Conservation (phyloP, 768 basidiomycete species). For the Clitopilus passeckerianus region DNA sequence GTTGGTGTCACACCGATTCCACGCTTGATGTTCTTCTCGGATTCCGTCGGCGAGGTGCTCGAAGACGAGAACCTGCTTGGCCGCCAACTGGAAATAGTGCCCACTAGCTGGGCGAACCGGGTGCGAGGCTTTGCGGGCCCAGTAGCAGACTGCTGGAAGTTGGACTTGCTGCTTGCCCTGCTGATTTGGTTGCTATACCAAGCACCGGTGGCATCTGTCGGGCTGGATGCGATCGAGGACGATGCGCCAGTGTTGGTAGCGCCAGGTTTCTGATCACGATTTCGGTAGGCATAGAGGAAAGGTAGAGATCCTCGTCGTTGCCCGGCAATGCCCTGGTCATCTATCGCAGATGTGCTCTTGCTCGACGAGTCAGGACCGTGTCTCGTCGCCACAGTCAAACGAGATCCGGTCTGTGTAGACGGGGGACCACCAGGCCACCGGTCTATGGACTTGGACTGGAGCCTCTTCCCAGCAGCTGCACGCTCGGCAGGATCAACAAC, state of each 20-base stretch:
- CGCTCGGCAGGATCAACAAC: conserved; percentile 2
- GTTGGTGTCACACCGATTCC: neutral
- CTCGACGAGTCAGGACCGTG: conserved; percentile 1
- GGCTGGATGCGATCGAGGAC: neutral
- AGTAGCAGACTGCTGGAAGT: conserved; percentile 7
- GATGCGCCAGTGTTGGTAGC: conserved; percentile 2
- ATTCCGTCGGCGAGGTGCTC: conserved; percentile 1
- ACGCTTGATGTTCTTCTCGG: neutral
- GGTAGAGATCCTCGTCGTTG: conserved; percentile 11
- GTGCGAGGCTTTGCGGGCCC: conserved; percentile 11
- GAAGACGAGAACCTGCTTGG: conserved; percentile 17
- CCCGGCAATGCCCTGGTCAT: conserved; percentile 3
- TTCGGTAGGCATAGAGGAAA: conserved; percentile 2
- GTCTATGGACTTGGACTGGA: conserved; percentile 26
- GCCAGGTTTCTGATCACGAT: conserved; percentile 7
- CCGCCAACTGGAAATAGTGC: conserved; percentile 26
- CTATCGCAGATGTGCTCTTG: conserved; percentile 11
- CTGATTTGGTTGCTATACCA: neutral
- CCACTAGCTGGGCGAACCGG: conserved; percentile 25
- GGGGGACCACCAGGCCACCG: conserved; percentile 15
- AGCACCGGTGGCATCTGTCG: neutral
- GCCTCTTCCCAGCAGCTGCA: conserved; percentile 5
- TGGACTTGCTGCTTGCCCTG: neutral
- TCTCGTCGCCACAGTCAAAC: neutral
- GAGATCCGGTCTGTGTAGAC: neutral